These are phyloP conservation scores for Agrostemma githago DNA, from an alignment of 148 eudicot species.

Conservation along the genomic window DNA sequence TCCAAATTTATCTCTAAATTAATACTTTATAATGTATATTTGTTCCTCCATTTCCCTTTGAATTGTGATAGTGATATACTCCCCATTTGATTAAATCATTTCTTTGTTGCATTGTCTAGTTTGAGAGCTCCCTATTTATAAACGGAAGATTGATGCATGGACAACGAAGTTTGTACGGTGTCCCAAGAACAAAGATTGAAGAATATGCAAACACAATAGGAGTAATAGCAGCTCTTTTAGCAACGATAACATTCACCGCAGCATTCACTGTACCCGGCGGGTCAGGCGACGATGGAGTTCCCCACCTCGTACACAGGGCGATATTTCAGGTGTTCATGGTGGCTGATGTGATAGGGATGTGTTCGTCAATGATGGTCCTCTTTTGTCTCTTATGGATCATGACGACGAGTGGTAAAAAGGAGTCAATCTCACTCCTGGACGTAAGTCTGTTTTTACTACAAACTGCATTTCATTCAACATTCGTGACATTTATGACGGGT, in stretches of 20 bases:
- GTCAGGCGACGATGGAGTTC: not conserved
- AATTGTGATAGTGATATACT: not conserved
- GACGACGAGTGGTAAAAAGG: slow-evolving; percentile 1
- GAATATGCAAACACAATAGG: slow-evolving; percentile 10
- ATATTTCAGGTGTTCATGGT: slow-evolving; percentile 16
- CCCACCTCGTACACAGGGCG: not conserved
- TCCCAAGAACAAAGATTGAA: slow-evolving; percentile 18
- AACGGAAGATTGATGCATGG: not conserved
- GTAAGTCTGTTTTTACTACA: slow-evolving; percentile 4
- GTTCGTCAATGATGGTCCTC: slow-evolving; percentile 20
- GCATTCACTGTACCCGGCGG: slow-evolving; percentile 24
- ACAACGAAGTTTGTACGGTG: slow-evolving; percentile 5
- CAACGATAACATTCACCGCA: slow-evolving; percentile 24
- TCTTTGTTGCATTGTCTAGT: not conserved
- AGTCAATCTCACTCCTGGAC: slow-evolving; percentile 8
- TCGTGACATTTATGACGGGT: slow-evolving; percentile 9
- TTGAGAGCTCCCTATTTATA: not conserved
- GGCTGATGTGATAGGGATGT: slow-evolving; percentile 8
- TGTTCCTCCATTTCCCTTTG: not conserved
- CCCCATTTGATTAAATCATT: too few species aligned
- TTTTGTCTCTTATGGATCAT: slow-evolving; percentile 21
- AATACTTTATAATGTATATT: too few species aligned
- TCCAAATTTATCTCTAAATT: too few species aligned
- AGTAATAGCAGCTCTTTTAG: slow-evolving; percentile 9
- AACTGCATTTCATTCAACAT: slow-evolving; percentile 5